phyloP scores from a whole-genome alignment of 306 rosid genomes.

The Canavalia ensiformis region DNA sequence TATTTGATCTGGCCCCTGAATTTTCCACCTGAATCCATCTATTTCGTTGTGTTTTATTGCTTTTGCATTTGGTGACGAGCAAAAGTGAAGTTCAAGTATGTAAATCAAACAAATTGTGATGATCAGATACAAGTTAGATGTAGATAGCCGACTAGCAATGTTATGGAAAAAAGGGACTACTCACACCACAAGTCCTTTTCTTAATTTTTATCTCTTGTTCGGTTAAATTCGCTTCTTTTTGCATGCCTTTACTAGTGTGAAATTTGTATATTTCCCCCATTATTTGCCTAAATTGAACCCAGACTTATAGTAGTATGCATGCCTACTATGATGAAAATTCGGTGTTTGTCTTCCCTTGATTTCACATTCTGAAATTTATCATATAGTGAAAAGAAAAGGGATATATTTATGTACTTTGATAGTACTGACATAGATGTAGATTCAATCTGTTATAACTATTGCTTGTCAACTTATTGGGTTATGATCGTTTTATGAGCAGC shows the following conservation, averaged over 20 bases:
- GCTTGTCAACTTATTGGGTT: slow-evolving; percentile 22
- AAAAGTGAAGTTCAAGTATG: slow-evolving; percentile 24
- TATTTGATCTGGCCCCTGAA: slow-evolving; percentile 24
- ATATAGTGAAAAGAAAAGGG: not conserved
- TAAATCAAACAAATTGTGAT: slow-evolving; percentile 9
- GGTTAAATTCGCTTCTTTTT: slow-evolving; percentile 5
- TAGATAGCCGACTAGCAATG: not conserved
- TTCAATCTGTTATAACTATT: slow-evolving; percentile 12
- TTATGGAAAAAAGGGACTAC: slow-evolving; percentile 10
- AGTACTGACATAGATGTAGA: slow-evolving; percentile 18
- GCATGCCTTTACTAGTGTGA: not conserved
- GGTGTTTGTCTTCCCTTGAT: slow-evolving; percentile 20
- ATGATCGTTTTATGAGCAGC: slow-evolving; percentile 52
- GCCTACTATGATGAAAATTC: slow-evolving; percentile 2
- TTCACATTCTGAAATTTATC: slow-evolving; percentile 22
- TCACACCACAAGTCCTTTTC: not conserved
- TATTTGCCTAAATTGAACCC: slow-evolving; percentile 25
- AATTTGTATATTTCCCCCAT: not conserved
- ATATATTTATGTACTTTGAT: not conserved
- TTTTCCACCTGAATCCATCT: not conserved
- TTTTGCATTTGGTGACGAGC: slow-evolving; percentile 16
- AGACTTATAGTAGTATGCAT: slow-evolving; percentile 1
- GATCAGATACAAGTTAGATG: slow-evolving; percentile 28
- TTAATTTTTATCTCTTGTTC: not conserved
- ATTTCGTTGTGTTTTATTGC: not conserved